These are phyloP conservation scores for Pseudotulostoma volvatum DNA, from an alignment of 495 filamentous ascomycete genomes.

Conservation along the genomic window DNA sequence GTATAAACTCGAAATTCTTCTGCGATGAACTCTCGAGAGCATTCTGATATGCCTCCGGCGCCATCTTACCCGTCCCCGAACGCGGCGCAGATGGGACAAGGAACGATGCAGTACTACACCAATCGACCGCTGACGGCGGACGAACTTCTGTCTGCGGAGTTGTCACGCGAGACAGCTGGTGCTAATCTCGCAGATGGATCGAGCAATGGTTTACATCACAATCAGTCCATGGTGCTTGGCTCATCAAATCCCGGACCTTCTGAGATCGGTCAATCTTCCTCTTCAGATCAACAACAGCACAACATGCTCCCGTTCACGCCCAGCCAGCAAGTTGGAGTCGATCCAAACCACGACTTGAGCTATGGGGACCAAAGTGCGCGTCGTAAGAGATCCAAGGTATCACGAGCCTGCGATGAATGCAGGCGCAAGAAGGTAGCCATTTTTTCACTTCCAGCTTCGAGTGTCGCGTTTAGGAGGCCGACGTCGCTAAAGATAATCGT, in stretches of 20 bases:
- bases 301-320: constrained; percentile 32
- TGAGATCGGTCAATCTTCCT: constrained; percentile 25
- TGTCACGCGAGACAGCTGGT: constrained; percentile 29
- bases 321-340: constrained; percentile 34
- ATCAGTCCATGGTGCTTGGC: constrained; percentile 27
- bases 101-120: constrained; percentile 29
- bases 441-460: constrained; percentile 3
- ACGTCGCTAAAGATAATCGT: constrained; percentile 8
- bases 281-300: constrained; percentile 30
- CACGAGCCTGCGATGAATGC: constrained; percentile 88
- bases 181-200: constrained; percentile 27
- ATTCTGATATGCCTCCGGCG: constrained; percentile 31
- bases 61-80: constrained; percentile 34
- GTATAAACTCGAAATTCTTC: constrained; percentile 1
- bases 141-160: constrained; percentile 29
- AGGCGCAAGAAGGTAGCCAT: constrained; percentile 66
- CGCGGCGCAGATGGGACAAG: constrained; percentile 31
- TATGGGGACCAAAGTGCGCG: constrained; percentile 50
- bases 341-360: constrained; percentile 33
- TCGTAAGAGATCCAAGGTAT: constrained; percentile 78
- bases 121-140: constrained; percentile 32
- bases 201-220: constrained; percentile 25
- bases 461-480: no score
- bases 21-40: constrained; percentile 31
- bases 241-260: constrained; percentile 20